phyloP scores from a whole-genome alignment of 2,329 filamentous ascomycete genomes.

The Dryadomyces sulphureus region DNA sequence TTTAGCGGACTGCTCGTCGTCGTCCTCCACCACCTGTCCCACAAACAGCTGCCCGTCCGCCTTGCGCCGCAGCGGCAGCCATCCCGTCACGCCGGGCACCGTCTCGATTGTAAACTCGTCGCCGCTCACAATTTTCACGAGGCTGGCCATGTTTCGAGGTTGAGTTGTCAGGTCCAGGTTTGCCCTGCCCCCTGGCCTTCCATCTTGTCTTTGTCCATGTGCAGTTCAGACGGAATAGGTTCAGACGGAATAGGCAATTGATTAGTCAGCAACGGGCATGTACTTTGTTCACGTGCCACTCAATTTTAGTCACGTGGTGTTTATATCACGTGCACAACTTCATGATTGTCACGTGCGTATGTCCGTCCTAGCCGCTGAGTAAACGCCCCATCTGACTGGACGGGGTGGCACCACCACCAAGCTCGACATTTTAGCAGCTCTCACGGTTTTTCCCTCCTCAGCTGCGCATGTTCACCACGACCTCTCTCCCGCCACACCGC shows the following conservation, averaged over 20 bases:
- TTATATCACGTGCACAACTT: neutral
- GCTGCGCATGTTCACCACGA: neutral
- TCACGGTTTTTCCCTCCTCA: neutral
- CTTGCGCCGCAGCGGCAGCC: neutral
- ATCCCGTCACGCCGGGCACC: neutral
- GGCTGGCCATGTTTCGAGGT: neutral
- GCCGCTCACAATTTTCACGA: constrained; percentile 20
- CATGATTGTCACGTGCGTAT: neutral
- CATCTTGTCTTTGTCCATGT: neutral
- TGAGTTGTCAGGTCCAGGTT: neutral
- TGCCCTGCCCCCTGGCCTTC: neutral
- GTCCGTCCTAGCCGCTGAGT: constrained; percentile 5
- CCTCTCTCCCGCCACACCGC: neutral
- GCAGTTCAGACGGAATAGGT: no score
- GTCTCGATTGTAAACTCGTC: neutral
- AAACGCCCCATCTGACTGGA: constrained; percentile 8
- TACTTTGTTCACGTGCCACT: neutral
- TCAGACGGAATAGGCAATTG: no score
- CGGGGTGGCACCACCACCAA: neutral
- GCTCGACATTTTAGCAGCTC: neutral
- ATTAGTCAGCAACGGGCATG: neutral
- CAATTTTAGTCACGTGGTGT: neutral
- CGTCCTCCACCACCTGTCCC: neutral
- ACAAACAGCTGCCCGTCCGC: neutral
- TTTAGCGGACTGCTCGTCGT: no score